A percentile compares a stretch with the other conserved stretches of the same genome.
These are phyloP conservation scores for Trichophaea hybrida DNA, from an alignment of 2,329 filamentous ascomycete species.

Conservation along the genomic window DNA sequence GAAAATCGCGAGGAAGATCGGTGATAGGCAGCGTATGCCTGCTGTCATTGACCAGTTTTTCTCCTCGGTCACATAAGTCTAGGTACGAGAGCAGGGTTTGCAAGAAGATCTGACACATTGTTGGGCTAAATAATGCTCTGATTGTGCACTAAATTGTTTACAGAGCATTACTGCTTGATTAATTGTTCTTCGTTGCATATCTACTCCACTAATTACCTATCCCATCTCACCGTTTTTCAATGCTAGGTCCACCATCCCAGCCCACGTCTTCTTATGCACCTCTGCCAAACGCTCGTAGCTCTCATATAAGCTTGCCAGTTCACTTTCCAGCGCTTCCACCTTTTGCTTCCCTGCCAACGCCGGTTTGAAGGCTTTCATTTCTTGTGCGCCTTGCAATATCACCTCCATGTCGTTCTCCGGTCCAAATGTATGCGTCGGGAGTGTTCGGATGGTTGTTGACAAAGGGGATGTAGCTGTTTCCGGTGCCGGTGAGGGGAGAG, in stretches of 20 bases:
- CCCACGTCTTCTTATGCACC: constrained; percentile 26
- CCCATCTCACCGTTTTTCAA: not conserved
- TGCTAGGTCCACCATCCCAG: constrained; percentile 3
- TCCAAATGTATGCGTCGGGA: constrained; percentile 16
- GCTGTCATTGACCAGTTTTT: too few species aligned
- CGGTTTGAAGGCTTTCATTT: constrained; percentile 16
- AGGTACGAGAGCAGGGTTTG: too few species aligned
- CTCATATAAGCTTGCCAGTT: constrained; percentile 24
- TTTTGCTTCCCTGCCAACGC: constrained; percentile 13
- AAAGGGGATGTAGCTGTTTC: constrained; percentile 14
- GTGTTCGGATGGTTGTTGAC: not conserved
- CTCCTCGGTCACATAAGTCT: too few species aligned
- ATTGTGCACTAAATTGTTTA: too few species aligned
- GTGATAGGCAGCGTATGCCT: too few species aligned
- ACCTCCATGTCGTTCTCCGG: constrained; percentile 18
- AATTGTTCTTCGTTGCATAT: too few species aligned
- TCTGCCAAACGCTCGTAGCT: constrained; percentile 24
- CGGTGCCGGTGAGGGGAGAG: constrained; percentile 10
- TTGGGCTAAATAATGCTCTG: too few species aligned
- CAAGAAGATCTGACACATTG: too few species aligned
- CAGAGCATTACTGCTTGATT: too few species aligned
- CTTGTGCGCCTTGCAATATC: constrained; percentile 15
- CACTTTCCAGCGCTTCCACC: constrained; percentile 22
- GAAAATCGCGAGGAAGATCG: too few species aligned
- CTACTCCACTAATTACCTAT: too few species aligned